Percentiles rank a stretch among this genome's conserved stretches.
Evolutionary conservation across 2,329 filamentous ascomycete genomes (phyloP).

Genomic region (Raffaelea deltoideospora): DNA sequence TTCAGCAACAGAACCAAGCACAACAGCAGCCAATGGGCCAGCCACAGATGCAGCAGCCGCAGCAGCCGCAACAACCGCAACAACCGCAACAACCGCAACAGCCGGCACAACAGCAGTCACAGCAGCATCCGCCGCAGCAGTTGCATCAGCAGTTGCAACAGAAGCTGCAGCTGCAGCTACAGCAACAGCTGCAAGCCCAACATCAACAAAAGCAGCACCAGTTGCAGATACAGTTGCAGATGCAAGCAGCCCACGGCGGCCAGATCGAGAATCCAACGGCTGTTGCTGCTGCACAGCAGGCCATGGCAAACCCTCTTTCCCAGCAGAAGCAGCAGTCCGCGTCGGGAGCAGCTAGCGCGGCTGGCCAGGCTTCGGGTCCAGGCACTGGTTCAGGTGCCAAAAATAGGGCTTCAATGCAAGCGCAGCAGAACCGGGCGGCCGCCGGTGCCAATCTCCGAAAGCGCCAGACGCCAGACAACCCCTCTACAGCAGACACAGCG

Average conservation of each 20-base stretch:
- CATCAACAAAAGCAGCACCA: constrained; percentile 3
- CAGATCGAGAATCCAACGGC: not conserved
- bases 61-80: constrained; percentile 25
- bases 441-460: no score
- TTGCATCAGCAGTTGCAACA: constrained; percentile 8
- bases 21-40: constrained; percentile 11
- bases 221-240: constrained; percentile 3
- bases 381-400: no score
- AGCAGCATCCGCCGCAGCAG: constrained; percentile 8
- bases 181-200: constrained; percentile 1
- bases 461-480: no score
- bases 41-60: constrained; percentile 2
- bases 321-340: no score
- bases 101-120: constrained; percentile 3
- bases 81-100: constrained; percentile 11
- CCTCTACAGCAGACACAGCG: not conserved
- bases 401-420: no score
- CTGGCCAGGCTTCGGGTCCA: no score
- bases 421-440: no score
- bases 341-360: no score
- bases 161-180: constrained; percentile 1
- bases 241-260: constrained; percentile 1
- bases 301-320: no score
- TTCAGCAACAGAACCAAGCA: constrained; percentile 2
- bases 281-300: not conserved